Evolutionary conservation across 2,329 filamentous ascomycete genomes (phyloP).

Genomic region (Aspergillus aculeatus): DNA sequence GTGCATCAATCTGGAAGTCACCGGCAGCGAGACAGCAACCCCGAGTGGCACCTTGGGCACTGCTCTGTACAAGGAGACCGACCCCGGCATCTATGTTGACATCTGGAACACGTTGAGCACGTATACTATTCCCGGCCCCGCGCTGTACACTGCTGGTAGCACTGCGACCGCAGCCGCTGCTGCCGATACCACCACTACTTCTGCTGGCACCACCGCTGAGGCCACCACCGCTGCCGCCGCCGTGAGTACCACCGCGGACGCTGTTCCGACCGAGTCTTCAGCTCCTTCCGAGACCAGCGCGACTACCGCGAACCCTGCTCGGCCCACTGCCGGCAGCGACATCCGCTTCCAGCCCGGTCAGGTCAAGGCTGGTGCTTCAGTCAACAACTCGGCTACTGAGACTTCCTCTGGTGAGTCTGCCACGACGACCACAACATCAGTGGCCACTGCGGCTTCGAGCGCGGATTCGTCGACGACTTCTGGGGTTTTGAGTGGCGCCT

Average conservation of each 20-base stretch:
- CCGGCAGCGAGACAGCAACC: slow-evolving; percentile 48
- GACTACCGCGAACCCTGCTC: not conserved
- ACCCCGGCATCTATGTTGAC: slow-evolving; percentile 57
- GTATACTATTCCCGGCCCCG: slow-evolving; percentile 53
- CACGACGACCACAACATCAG: not conserved
- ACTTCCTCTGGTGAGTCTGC: not conserved
- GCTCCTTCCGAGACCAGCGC: not conserved
- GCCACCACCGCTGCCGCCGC: not conserved
- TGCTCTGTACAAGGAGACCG: slow-evolving; percentile 53
- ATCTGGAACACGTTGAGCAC: slow-evolving; percentile 50
- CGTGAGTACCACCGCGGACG: not conserved
- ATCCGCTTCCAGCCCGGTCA: not conserved
- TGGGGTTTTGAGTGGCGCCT: slow-evolving; percentile 12
- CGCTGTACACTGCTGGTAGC: slow-evolving; percentile 18
- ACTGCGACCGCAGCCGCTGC: not conserved
- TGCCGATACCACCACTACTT: not conserved
- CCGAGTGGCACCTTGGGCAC: slow-evolving; percentile 51
- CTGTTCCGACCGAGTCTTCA: not conserved
- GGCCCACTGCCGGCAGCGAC: not conserved
- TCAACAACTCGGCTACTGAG: not conserved
- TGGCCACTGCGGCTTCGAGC: not conserved
- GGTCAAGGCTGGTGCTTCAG: not conserved
- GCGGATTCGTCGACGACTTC: not conserved
- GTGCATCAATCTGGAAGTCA: slow-evolving; percentile 59
- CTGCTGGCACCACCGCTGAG: not conserved